These are phyloP conservation scores for Cytospora paraplurivora DNA, from an alignment of 2,329 filamentous ascomycete species.

Conservation along the genomic window DNA sequence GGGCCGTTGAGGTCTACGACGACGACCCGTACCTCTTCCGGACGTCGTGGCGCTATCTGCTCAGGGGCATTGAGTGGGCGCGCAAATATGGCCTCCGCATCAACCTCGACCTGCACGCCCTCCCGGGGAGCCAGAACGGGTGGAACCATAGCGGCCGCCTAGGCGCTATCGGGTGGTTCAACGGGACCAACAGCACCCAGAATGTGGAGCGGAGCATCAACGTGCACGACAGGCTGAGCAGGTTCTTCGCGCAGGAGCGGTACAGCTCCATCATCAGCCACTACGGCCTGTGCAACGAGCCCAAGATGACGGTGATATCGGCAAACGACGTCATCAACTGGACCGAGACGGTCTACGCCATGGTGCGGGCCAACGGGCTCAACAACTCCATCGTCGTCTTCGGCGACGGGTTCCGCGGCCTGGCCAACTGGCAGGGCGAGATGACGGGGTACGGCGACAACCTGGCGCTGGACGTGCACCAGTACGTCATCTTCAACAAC, in stretches of 20 bases:
- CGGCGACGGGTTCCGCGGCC: slow-evolving; percentile 91
- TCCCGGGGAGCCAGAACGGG: slow-evolving; percentile 92
- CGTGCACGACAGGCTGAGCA: slow-evolving; percentile 81
- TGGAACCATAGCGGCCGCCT: slow-evolving; percentile 94
- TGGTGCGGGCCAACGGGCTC: slow-evolving; percentile 78
- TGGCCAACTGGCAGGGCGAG: slow-evolving; percentile 86
- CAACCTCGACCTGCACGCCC: slow-evolving; percentile 89
- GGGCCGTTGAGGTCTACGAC: slow-evolving; percentile 84
- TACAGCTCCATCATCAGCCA: slow-evolving; percentile 91
- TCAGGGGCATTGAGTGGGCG: slow-evolving; percentile 90
- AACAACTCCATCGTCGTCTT: slow-evolving; percentile 72
- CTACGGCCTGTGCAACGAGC: slow-evolving; percentile 95
- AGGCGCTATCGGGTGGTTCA: slow-evolving; percentile 83
- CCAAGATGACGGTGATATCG: slow-evolving; percentile 77
- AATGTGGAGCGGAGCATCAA: slow-evolving; percentile 84
- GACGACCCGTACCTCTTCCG: slow-evolving; percentile 85
- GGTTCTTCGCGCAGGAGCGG: slow-evolving; percentile 90
- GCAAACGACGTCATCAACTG: slow-evolving; percentile 71
- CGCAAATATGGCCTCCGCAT: slow-evolving; percentile 89
- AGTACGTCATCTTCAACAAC: slow-evolving; percentile 97
- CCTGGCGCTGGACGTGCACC: slow-evolving; percentile 94
- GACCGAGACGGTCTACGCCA: slow-evolving; percentile 72
- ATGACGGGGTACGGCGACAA: slow-evolving; percentile 67
- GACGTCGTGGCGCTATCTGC: slow-evolving; percentile 88
- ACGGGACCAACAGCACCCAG: slow-evolving; percentile 77